These are phyloP conservation scores for Chalciporus chontae DNA, from an alignment of 768 basidiomycete species.

Conservation along the genomic window DNA sequence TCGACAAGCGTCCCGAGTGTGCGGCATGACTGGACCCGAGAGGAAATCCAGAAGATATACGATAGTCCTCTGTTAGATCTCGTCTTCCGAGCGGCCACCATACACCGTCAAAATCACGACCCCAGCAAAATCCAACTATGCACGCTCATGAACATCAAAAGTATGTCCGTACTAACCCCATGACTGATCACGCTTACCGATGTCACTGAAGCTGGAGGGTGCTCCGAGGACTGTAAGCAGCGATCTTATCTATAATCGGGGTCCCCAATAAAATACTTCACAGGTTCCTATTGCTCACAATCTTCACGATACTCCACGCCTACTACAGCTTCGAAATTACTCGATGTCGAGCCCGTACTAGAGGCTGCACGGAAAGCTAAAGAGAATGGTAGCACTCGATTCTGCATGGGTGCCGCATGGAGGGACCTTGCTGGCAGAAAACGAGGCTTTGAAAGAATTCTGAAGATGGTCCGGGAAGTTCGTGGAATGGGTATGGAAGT, in stretches of 20 bases:
- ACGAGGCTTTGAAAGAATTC: conserved; percentile 88
- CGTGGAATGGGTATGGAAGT: conserved; percentile 99
- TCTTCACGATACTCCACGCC: conserved; percentile 89
- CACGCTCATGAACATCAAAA: conserved; percentile 98
- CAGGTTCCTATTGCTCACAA: conserved; percentile 97
- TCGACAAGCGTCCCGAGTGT: conserved; percentile 19
- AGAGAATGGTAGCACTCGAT: conserved; percentile 93
- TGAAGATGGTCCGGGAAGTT: conserved; percentile 87
- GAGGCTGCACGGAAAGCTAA: conserved; percentile 92
- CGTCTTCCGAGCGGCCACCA: conserved; percentile 78
- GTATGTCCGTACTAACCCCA: conserved; percentile 41
- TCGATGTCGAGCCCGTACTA: conserved; percentile 89
- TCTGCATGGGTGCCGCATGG: conserved; percentile 99
- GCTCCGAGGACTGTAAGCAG: conserved; percentile 85
- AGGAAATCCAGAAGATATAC: conserved; percentile 83
- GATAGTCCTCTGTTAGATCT: conserved; percentile 84
- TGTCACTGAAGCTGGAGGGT: conserved; percentile 73
- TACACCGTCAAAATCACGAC: conserved; percentile 86
- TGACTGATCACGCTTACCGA: conserved; percentile 4
- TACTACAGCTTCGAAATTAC: conserved; percentile 82
- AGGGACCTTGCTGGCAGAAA: conserved; percentile 90
- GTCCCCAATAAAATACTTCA: conserved; percentile 1
- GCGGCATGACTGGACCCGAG: conserved; percentile 68
- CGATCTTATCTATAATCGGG: conserved; percentile 1
- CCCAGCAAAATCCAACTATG: conserved; percentile 91